Evolutionary conservation across 306 rosid genomes (phyloP).

Genomic region (Myrica gale): DNA sequence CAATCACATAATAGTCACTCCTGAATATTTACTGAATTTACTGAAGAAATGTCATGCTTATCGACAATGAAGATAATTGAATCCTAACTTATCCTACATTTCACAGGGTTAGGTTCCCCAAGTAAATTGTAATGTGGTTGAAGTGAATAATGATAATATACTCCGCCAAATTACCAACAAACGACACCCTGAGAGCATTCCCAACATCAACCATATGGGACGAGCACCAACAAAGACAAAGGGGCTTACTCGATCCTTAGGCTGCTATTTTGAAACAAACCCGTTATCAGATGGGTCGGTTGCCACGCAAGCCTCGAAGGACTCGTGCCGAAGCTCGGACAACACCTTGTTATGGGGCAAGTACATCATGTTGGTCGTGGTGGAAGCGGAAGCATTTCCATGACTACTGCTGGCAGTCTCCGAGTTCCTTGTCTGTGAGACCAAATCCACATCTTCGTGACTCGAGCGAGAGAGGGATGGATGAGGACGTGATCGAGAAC

Average conservation of each 20-base stretch:
- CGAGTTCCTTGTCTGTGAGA: constrained; percentile 50
- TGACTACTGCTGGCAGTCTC: constrained; percentile 60
- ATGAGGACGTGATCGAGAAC: constrained; percentile 31
- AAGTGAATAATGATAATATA: not conserved
- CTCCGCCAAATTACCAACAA: not conserved
- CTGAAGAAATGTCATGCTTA: not conserved
- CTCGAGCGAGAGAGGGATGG: constrained; percentile 64
- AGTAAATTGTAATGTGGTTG: not conserved
- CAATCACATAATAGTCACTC: not conserved
- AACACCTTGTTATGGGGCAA: constrained; percentile 69
- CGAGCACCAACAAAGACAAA: not conserved
- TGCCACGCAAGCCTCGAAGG: constrained; percentile 69
- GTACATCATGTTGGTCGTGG: constrained; percentile 77
- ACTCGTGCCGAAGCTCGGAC: constrained; percentile 78
- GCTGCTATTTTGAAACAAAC: constrained; percentile 88
- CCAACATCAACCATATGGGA: not conserved
- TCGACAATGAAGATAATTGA: not conserved
- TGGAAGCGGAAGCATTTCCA: constrained; percentile 44
- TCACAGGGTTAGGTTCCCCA: not conserved
- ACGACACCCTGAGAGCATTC: not conserved
- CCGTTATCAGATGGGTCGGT: constrained; percentile 78
- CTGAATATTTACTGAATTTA: not conserved
- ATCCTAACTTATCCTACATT: not conserved
- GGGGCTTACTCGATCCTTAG: constrained; percentile 73
- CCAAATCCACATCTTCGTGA: constrained; percentile 21